Evolutionary conservation across 2,329 filamentous ascomycete genomes (phyloP).

Genomic region (Sordariomycetes sp.): DNA sequence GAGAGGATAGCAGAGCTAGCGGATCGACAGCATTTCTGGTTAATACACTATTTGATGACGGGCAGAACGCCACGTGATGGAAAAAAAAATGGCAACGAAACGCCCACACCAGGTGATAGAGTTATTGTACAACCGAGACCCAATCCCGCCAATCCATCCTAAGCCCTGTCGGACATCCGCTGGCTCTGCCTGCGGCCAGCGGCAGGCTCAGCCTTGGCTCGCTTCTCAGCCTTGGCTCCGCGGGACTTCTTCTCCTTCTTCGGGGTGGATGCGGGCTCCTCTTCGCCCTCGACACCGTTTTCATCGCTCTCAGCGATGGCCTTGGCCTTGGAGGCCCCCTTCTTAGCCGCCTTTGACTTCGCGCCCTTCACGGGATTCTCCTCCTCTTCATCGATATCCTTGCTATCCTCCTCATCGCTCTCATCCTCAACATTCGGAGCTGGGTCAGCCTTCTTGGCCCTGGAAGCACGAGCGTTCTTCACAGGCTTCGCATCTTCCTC

Average conservation of each 20-base stretch:
- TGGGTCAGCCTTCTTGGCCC: constrained; percentile 19
- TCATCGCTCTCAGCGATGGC: not conserved
- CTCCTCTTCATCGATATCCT: not conserved
- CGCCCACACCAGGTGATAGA: not conserved
- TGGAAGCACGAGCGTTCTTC: constrained; percentile 11
- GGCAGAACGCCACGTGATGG: not conserved
- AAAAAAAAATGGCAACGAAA: not conserved
- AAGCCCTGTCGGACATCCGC: not conserved
- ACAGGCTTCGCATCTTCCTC: constrained; percentile 12
- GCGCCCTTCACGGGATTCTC: constrained; percentile 2
- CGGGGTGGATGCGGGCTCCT: constrained; percentile 17
- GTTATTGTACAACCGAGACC: not conserved
- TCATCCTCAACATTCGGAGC: constrained; percentile 17
- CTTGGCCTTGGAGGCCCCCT: constrained; percentile 1
- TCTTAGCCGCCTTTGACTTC: not conserved
- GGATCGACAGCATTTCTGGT: not conserved
- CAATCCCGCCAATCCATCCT: not conserved
- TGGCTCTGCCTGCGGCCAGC: not conserved
- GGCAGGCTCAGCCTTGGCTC: constrained; percentile 9
- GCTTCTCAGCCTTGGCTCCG: constrained; percentile 8
- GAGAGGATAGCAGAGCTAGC: no score
- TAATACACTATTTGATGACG: not conserved
- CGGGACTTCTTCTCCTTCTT: constrained; percentile 19
- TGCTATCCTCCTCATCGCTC: constrained; percentile 17
- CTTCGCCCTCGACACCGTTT: constrained; percentile 10